Evolutionary conservation across 352 stramenopile genomes (phyloP).

Genomic region (Phytophthora fragariae): DNA sequence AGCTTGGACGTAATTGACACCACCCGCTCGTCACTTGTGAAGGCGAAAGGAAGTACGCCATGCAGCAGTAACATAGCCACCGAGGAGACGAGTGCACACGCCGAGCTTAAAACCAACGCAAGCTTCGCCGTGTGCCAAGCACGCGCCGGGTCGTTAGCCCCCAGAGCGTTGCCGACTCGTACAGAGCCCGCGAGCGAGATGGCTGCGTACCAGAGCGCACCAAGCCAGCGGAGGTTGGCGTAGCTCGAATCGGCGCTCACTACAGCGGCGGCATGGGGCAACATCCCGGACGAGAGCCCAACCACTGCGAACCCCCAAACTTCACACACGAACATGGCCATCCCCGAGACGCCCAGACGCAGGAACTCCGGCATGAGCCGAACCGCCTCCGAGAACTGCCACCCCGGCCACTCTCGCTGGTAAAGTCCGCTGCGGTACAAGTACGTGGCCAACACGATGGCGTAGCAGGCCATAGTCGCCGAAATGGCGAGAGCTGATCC

Average conservation of each 20-base stretch:
- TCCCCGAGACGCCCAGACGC: slow-evolving; percentile 76
- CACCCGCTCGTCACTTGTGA: slow-evolving; percentile 65
- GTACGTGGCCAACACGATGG: slow-evolving; percentile 70
- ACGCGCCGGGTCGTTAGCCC: slow-evolving; percentile 78
- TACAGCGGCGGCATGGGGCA: slow-evolving; percentile 77
- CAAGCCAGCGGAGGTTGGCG: slow-evolving; percentile 75
- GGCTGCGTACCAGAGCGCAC: slow-evolving; percentile 59
- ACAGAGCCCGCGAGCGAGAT: slow-evolving; percentile 75
- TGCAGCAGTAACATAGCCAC: slow-evolving; percentile 67
- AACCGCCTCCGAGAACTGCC: slow-evolving; percentile 67
- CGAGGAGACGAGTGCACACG: slow-evolving; percentile 53
- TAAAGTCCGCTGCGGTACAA: slow-evolving; percentile 74
- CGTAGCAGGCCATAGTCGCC: slow-evolving; percentile 62
- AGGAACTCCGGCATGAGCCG: slow-evolving; percentile 80
- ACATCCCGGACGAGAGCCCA: slow-evolving; percentile 73
- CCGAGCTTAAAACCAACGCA: slow-evolving; percentile 54
- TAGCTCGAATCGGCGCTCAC: slow-evolving; percentile 90
- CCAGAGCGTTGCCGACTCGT: slow-evolving; percentile 86
- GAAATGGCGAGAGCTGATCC: slow-evolving; percentile 80
- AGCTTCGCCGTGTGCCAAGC: slow-evolving; percentile 77
- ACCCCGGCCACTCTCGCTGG: slow-evolving; percentile 80
- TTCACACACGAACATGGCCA: slow-evolving; percentile 90
- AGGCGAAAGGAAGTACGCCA: slow-evolving; percentile 63
- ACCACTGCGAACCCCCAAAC: slow-evolving; percentile 85
- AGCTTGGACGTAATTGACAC: slow-evolving; percentile 64